Base-by-base conservation (phyloP, 179 eudicot genomes). In the Patellifolia procumbens region DNA sequence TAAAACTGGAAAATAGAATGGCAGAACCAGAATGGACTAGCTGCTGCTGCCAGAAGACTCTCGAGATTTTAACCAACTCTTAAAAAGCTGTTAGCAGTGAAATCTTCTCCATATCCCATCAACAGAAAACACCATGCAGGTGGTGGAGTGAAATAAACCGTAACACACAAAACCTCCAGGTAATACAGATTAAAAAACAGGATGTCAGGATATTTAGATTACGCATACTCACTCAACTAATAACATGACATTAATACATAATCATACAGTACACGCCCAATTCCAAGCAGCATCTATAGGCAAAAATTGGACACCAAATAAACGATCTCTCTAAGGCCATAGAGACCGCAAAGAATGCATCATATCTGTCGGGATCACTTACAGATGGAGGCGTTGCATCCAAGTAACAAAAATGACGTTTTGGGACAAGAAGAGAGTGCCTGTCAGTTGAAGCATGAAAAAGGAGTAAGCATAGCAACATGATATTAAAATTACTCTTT, bases 371-470 rank as follows among this genome's bases (percentile, higher is more conserved):
- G 65, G 45, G 55, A 64, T 46, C 81, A 89, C 98, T 89, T 86
- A 94, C 97, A 69, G 86, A 70, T 48, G 98, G 95, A 75, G 97
- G 97, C 83, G 98, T 94, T 49, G 75, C 88, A 81, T 84, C 92
- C 86, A 94, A 68, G 78, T 92, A 87, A 62, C 95, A 77, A 72
- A 84, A 94, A 82, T 94, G 97, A 32, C 82, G 73, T 82, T 91
- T 91, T 37, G 98, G 98, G 76, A 94, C 90, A 62, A 92, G 75
- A 74, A 94, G 91, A 39, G 92, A 84, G 83, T 94, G 98, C 87
- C 98, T 94, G 81, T 22, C 49, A 77, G 46, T 67, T 15, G 13
- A 78, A 73, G 22, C 52, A 66, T 15, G 51, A 53, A 53, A 62
- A 74, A 46, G 29, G 48, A 61, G 68, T 62, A 37, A 77, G 4